Evolutionary conservation across 192 early-diverging fungal genomes (phyloP).

Genomic region (Pilaira anomala): DNA sequence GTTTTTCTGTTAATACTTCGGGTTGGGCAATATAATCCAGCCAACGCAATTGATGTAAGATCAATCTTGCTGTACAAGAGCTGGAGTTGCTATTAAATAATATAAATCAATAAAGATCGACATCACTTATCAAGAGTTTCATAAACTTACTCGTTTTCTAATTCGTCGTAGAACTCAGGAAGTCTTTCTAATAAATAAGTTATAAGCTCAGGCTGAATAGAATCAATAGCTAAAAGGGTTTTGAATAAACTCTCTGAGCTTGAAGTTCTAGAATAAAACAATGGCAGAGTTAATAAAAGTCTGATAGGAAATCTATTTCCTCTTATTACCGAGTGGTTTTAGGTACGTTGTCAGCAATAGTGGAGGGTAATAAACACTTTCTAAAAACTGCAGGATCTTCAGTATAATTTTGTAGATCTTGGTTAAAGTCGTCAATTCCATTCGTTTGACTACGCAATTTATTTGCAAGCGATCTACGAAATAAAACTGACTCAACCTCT

Average conservation of each 20-base stretch:
- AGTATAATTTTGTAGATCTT: constrained; percentile 8
- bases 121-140: no score
- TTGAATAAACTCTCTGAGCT: constrained; percentile 56
- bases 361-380: constrained; percentile 21
- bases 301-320: no score
- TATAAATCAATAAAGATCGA: not conserved
- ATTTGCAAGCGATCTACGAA: constrained; percentile 9
- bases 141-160: constrained; percentile 30
- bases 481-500: constrained; percentile 23
- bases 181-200: constrained; percentile 55
- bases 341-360: not conserved
- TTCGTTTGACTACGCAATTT: constrained; percentile 2
- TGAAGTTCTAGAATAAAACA: constrained; percentile 11
- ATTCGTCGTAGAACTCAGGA: constrained; percentile 56
- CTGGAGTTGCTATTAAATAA: constrained; percentile 39
- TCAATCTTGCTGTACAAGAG: constrained; percentile 50
- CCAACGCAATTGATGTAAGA: constrained; percentile 75
- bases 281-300: not conserved
- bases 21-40: constrained; percentile 71
- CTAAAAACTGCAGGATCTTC: constrained; percentile 15
- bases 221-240: constrained; percentile 56
- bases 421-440: constrained; percentile 4
- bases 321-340: constrained; percentile 11
- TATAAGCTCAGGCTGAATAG: constrained; percentile 55
- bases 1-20: constrained; percentile 51